Conservation (phyloP, 352 stramenopile genomes). For the Globisporangium irregulare region DNA sequence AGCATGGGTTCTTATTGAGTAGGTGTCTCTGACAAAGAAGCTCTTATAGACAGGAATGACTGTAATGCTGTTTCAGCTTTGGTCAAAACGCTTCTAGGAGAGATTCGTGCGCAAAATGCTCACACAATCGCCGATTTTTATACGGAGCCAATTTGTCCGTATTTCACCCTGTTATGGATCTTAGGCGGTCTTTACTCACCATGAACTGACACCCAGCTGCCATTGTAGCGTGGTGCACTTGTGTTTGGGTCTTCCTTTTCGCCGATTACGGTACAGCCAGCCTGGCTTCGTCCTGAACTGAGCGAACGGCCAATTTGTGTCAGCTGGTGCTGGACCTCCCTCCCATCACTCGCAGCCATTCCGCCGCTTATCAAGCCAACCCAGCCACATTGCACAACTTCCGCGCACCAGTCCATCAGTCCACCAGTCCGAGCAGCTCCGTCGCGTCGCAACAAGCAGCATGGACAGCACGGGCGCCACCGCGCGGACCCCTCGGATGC, state of each 20-base stretch:
- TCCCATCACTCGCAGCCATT: neutral
- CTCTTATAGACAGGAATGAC: no score
- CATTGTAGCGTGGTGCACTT: neutral
- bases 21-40: no score
- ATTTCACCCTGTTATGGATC: neutral
- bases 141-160: neutral
- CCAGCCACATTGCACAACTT: neutral
- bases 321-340: no score
- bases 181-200: neutral
- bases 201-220: neutral
- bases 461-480: conserved; percentile 86
- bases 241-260: neutral
- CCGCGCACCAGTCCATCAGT: neutral
- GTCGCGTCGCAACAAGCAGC: neutral
- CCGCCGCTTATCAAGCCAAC: neutral
- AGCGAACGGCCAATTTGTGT: no score
- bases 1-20: no score
- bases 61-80: no score
- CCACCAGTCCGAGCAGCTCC: no score
- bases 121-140: neutral
- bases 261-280: neutral
- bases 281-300: no score
- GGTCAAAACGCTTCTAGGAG: no score
- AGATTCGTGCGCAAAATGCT: no score
- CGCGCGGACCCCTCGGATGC: conserved; percentile 55